Evolutionary conservation across 2,329 filamentous ascomycete genomes (phyloP).

Genomic region (Lanzia echinophila): DNA sequence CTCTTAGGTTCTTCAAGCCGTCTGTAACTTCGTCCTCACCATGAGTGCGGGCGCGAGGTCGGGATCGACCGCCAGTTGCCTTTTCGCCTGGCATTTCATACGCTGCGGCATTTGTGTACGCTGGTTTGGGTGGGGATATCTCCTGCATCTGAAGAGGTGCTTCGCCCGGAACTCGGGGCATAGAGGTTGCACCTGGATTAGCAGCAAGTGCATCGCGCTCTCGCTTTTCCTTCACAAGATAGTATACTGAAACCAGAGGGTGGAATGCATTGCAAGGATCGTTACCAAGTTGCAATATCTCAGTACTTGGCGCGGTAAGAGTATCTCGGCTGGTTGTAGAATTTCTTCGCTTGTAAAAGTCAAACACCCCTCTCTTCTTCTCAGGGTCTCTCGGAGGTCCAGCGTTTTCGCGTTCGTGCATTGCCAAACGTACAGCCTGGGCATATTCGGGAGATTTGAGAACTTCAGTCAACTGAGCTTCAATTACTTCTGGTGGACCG

Average conservation of each 20-base stretch:
- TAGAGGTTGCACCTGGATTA: slow-evolving; percentile 51
- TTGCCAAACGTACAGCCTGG: slow-evolving; percentile 65
- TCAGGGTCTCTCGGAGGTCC: slow-evolving; percentile 55
- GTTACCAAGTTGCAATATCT: slow-evolving; percentile 72
- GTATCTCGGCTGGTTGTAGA: slow-evolving; percentile 87
- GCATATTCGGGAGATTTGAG: slow-evolving; percentile 94
- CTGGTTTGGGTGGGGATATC: slow-evolving; percentile 73
- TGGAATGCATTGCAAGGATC: slow-evolving; percentile 93
- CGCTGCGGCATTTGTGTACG: slow-evolving; percentile 76
- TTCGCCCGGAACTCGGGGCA: slow-evolving; percentile 51
- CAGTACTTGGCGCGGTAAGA: slow-evolving; percentile 72
- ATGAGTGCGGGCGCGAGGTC: slow-evolving; percentile 84
- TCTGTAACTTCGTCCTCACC: slow-evolving; percentile 87
- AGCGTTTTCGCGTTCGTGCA: slow-evolving; percentile 57
- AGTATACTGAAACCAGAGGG: slow-evolving; percentile 89
- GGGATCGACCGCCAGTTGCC: slow-evolving; percentile 72
- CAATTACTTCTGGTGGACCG: slow-evolving; percentile 78
- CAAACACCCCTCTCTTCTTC: slow-evolving; percentile 78
- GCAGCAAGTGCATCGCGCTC: slow-evolving; percentile 61
- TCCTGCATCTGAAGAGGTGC: slow-evolving; percentile 57
- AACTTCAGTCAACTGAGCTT: slow-evolving; percentile 72
- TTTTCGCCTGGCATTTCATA: slow-evolving; percentile 90
- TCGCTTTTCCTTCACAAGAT: slow-evolving; percentile 90
- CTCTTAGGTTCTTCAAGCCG: slow-evolving; percentile 58
- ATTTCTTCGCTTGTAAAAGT: slow-evolving; percentile 93